These are phyloP conservation scores for Bidens hawaiensis DNA, from an alignment of 140 eudicot genomes.

Conservation along the genomic window DNA sequence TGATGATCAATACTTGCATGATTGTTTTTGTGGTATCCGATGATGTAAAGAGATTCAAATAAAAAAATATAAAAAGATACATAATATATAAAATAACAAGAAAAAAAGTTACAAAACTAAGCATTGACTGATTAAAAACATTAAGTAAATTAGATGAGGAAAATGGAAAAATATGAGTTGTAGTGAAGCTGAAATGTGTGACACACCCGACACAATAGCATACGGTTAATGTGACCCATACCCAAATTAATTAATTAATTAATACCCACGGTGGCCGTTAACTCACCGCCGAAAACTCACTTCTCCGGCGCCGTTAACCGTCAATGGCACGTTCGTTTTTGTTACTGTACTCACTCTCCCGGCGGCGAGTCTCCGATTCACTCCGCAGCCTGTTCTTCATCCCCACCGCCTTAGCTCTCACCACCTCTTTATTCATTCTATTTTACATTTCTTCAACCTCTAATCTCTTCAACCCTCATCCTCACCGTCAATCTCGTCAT, in stretches of 20 bases:
- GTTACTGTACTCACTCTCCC: conserved; percentile 31
- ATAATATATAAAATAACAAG: too few relatives aligned
- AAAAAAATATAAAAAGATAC: too few relatives aligned
- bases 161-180: background rate
- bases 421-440: conserved; percentile 34
- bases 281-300: background rate
- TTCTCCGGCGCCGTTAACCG: conserved; percentile 1
- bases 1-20: too few relatives aligned
- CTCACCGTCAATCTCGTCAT: conserved; percentile 23
- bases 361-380: conserved; percentile 35
- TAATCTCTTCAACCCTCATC: conserved; percentile 21
- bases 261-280: conserved; percentile 3
- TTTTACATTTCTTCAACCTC: conserved; percentile 42
- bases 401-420: conserved; percentile 39
- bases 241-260: background rate
- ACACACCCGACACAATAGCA: conserved; percentile 24
- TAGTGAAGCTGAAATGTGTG: conserved; percentile 12
- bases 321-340: conserved; percentile 29
- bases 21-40: too few relatives aligned
- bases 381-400: conserved; percentile 35
- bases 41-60: too few relatives aligned
- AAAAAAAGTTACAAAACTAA: too few relatives aligned
- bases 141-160: too few relatives aligned
- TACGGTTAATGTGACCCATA: conserved; percentile 13
- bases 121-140: too few relatives aligned